Conservation (phyloP, 805 yeast species). For the Blastobotrys americana region DNA sequence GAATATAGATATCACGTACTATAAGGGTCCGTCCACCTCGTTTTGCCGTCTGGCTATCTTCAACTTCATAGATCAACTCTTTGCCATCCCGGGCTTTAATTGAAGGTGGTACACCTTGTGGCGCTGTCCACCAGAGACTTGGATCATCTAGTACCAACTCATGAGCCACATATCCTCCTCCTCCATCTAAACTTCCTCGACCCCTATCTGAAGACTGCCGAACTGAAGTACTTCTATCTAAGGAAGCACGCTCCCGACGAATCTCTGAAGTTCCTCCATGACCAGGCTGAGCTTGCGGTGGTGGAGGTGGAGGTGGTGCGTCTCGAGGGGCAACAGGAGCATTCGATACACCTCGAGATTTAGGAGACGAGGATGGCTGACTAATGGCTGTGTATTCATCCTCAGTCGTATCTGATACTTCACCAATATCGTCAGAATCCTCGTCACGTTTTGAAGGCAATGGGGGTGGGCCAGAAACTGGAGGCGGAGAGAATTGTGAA, state of each 20-base stretch:
- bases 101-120: constrained; percentile 49
- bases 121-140: constrained; percentile 61
- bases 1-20: constrained; percentile 59
- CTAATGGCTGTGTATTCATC: constrained; percentile 3
- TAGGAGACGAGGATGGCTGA: not conserved
- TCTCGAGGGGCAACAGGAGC: constrained; percentile 17
- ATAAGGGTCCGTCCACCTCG: constrained; percentile 48
- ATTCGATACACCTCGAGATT: not conserved
- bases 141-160: constrained; percentile 32
- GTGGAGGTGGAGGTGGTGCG: constrained; percentile 24
- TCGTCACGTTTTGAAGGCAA: constrained; percentile 11
- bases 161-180: constrained; percentile 19
- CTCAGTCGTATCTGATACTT: constrained; percentile 6
- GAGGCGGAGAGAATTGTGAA: constrained; percentile 11
- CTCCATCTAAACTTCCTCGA: constrained; percentile 7
- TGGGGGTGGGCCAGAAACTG: constrained; percentile 7
- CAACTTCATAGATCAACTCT: constrained; percentile 59
- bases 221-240: constrained; percentile 3
- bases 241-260: not conserved
- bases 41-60: constrained; percentile 46
- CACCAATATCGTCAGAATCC: constrained; percentile 1
- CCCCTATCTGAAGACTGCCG: constrained; percentile 17
- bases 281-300: constrained; percentile 3
- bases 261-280: not conserved
- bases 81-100: constrained; percentile 38